Evolutionary conservation across 352 stramenopile species (phyloP), one percentile per base, ranked within the genome.

Genomic region (Phytopythium delawarense): DNA sequence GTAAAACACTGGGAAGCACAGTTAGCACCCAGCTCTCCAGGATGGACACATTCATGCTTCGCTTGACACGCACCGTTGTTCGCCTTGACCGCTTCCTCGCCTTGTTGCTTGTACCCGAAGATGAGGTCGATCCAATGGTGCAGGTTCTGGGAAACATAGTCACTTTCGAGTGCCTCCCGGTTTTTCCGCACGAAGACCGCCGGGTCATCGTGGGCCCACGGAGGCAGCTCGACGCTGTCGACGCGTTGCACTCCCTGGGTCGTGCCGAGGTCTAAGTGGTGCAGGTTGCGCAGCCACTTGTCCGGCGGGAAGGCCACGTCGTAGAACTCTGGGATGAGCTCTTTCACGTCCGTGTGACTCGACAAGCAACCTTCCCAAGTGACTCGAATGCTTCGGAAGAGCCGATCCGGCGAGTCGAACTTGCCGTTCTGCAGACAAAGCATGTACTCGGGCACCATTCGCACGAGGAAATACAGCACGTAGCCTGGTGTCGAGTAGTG

Each of bases 121-220:
- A 99, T 98, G 28, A 99, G 81, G 71, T 99, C 96, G 65, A 99
- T 98, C 97, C 97, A 99, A 61, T 98, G 81, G 54, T 98, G 94
- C 13, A 99, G 64, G 72, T 98, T 92, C 50, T 90, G 67, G 34
- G 94, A 98, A 23, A 98, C 97, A 66, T 98, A 89, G 49, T 98
- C 96, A 64, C 91, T 98, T 67, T 99, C 97, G 3, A 99, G 81
- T 18, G 97, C 97, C 50, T 93, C 86, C 15, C 96, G 86, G 70
- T 99, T 96, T 35, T 96, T 93, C 54, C 87, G 78, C 42, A 99
- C 81, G 72, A 99, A 96, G 16, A 88, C 72, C 23, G 70, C 67
- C 20, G 96, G 71, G 98, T 73, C 81, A 7, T 73, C 89, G 34
- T 88, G 81, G 4, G 96, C 96, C 96, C 97, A 99, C 6, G 92